Conservation (phyloP, 164 flowering plant species). For the Berberis thunbergii region DNA sequence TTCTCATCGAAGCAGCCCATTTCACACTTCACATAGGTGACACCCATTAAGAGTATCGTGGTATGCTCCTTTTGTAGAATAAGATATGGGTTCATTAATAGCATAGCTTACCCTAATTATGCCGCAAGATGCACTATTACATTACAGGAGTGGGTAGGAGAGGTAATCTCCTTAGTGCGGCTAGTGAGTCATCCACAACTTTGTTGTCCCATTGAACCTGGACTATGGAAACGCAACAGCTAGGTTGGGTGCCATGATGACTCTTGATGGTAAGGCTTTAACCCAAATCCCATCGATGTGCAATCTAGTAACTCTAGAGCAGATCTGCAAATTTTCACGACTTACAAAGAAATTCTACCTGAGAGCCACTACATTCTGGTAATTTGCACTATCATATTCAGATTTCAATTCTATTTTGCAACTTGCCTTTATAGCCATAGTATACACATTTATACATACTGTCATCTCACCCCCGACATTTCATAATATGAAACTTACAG, state of each 20-base stretch:
- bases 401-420: no score
- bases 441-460: no score
- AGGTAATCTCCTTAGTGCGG: not conserved
- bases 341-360: no score
- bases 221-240: not conserved
- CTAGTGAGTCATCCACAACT: not conserved
- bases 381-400: no score
- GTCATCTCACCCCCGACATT: no score
- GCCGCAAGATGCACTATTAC: not conserved
- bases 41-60: not conserved
- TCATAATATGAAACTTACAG: no score
- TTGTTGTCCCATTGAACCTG: not conserved
- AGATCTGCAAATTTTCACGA: no score
- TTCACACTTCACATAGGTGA: not conserved
- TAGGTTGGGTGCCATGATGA: not conserved
- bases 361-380: no score
- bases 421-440: no score
- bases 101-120: not conserved
- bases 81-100: not conserved
- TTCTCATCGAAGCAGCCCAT: not conserved
- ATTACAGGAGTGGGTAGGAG: slow-evolving; percentile 1
- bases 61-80: not conserved
- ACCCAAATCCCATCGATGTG: not conserved
- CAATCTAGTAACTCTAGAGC: no score
- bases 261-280: not conserved